Base-by-base conservation (phyloP, 2,329 filamentous ascomycete genomes). In the Aspergillus arachidicola region DNA sequence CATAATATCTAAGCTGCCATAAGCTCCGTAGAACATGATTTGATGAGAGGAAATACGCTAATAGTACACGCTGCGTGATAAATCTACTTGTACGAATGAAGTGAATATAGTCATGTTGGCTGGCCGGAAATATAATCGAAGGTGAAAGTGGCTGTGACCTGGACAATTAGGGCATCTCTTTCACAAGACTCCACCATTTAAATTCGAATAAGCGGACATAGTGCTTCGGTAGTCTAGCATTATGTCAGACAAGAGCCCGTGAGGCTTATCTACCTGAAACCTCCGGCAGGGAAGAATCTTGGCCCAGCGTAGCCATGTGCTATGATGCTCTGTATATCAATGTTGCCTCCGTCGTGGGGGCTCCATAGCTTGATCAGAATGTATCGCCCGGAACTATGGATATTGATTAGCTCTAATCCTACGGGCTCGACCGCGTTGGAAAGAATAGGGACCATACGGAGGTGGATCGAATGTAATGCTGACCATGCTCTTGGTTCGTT, bases 331-430 rank as follows among this genome's bases (percentile, higher is more conserved):
- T 97, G 91, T 45, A 98, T 93, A 73, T 97, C 93, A 67, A 97
- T 96, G 71, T 96, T 96, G 4, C 86, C 83, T 55, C 89, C 87
- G 30, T 87, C 85, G 63, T 87, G 86, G 2, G 91, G 91, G 71
- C 89, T 93, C 91, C 93, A 97, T 76, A 97, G 87, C 82, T 97
- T 97, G 66, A 98, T 82, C 48, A 97, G 79, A 58, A 98, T 90
- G 75, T 91, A 96, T 61, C 92, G 87, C 6, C 91, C 92, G 12
- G 91, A 92, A 10, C 85, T 87, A 64, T 36, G 12, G n/a, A 36
- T n/a, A 41, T 19, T 23, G 23, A n/a, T 41, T 53, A 34, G 57
- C 51, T 57, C 28, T 9, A 14, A 26, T 12, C 51, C 36, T 56
- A 57, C 21, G 51, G 38, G 43, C 23, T 10, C 19, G 32, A 21